Base-by-base conservation (phyloP, 2,329 filamentous ascomycete genomes). In the Penicillium sp. region DNA sequence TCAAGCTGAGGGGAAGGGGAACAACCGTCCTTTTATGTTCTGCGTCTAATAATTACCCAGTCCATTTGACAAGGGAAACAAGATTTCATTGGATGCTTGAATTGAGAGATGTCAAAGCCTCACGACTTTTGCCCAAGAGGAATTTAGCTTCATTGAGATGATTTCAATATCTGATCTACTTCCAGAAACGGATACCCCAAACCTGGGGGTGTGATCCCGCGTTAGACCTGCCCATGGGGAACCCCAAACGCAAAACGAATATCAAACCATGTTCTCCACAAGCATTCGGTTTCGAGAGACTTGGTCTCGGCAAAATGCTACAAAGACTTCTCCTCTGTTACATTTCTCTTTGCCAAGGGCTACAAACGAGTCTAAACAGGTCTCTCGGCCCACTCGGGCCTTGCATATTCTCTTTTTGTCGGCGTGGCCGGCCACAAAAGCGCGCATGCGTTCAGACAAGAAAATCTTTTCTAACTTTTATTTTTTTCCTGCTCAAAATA, bases 141-240 rank as follows among this genome's bases (percentile, higher is more conserved):
- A 27, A 10, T 1, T 8, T 52, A 45, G 18, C 9, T 23, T 4
- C 11, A 32, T 47, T 29, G 47, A 18, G 27, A 19, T 29, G 30
- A 34, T 45, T 38, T 39, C 39, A 6, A 9, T 30, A 18, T 53
- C 40, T 41, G 41, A 56, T 57, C 54, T 48, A 48, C 42, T 61
- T 61, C 58, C 58, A 18, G 23, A 61, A 61, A 35, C 58, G 57
- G 53, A 26, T 10, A n/a, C 36, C 13, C 3, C 13, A n/a, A 42
- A 40, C 48, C 50, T 38, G 44, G 52, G 23, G 57, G 51, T 47
- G 46, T 48, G 42, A 35, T 40, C 35, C 19, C 26, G 13, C 43
- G 50, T 51, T 44, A 41, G 49, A 40, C 18, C 36, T 56, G 42
- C 52, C 52, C 57, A 51, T 45, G 57, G 55, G 57, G 55, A 53